These are phyloP conservation scores for Colletotrichum spinosum DNA, from an alignment of 2,329 filamentous ascomycete genomes.

Conservation along the genomic window DNA sequence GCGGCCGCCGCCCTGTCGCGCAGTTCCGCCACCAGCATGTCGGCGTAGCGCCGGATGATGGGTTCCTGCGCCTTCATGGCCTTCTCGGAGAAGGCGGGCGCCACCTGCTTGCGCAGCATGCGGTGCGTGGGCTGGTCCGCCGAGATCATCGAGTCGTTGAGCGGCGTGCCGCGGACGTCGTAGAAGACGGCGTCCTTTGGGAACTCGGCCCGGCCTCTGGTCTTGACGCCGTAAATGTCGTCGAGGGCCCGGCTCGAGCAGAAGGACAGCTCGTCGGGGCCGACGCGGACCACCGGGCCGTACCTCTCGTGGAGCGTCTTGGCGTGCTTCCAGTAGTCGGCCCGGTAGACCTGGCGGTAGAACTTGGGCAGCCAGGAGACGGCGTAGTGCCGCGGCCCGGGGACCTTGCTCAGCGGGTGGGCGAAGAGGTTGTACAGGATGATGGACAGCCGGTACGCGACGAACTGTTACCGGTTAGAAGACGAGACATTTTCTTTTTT, in stretches of 20 bases:
- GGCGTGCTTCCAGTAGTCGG: constrained; percentile 9
- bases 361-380: constrained; percentile 15
- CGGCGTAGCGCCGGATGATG: constrained; percentile 42
- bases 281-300: constrained; percentile 7
- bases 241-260: background rate
- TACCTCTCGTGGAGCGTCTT: constrained; percentile 6
- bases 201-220: constrained; percentile 5
- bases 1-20: constrained; percentile 17
- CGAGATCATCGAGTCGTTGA: constrained; percentile 28
- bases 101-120: constrained; percentile 39
- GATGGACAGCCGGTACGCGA: constrained; percentile 1
- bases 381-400: constrained; percentile 5
- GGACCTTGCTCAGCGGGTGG: background rate
- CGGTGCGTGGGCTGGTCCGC: constrained; percentile 36
- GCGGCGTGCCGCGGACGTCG: background rate
- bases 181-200: constrained; percentile 14
- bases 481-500: background rate
- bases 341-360: constrained; percentile 8
- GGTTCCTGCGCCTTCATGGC: constrained; percentile 45
- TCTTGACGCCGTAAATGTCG: constrained; percentile 7
- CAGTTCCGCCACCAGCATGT: constrained; percentile 40
- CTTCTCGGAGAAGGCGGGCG: constrained; percentile 44
- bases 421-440: constrained; percentile 2
- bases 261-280: background rate
- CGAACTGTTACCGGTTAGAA: background rate